Conservation (phyloP, 1,284 basidiomycete genomes). For the Tilletiaria anomala region DNA sequence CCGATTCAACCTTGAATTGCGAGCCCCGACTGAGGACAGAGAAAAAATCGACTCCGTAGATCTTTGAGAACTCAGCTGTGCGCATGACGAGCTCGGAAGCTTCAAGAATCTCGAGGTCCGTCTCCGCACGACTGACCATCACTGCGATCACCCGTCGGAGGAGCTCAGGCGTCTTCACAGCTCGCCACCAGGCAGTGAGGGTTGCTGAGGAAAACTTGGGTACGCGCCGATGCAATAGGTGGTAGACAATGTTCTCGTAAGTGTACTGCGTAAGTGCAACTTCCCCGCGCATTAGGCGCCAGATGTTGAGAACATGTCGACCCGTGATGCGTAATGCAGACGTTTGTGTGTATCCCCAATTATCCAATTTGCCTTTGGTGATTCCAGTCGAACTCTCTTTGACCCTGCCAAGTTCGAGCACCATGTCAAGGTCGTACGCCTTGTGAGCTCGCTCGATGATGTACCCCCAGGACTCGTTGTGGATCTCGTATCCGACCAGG, state of each 20-base stretch:
- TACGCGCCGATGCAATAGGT: constrained; percentile 39
- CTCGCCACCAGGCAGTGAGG: constrained; percentile 58
- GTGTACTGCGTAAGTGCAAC: constrained; percentile 65
- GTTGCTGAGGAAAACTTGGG: constrained; percentile 59
- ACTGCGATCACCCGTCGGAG: constrained; percentile 13
- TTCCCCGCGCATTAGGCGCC: constrained; percentile 80
- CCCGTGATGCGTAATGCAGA: constrained; percentile 71
- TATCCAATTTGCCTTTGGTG: constrained; percentile 23
- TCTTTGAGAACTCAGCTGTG: constrained; percentile 70
- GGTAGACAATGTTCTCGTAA: constrained; percentile 70
- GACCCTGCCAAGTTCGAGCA: constrained; percentile 40
- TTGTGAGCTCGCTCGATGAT: constrained; percentile 52
- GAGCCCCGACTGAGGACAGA: constrained; percentile 87
- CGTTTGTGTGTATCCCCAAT: constrained; percentile 13
- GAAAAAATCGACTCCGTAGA: constrained; percentile 92
- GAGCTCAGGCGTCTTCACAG: constrained; percentile 8
- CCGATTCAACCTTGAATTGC: constrained; percentile 96
- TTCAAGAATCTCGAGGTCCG: constrained; percentile 24
- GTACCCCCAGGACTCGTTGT: constrained; percentile 80
- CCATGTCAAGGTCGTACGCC: constrained; percentile 35
- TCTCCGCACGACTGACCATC: constrained; percentile 19
- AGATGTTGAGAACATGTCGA: constrained; percentile 78
- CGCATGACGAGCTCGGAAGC: constrained; percentile 30
- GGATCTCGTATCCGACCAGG: constrained; percentile 79
- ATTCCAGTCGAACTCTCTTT: constrained; percentile 20